Conservation (phyloP, 1,139 yeast species). For the Taphrina communis region DNA sequence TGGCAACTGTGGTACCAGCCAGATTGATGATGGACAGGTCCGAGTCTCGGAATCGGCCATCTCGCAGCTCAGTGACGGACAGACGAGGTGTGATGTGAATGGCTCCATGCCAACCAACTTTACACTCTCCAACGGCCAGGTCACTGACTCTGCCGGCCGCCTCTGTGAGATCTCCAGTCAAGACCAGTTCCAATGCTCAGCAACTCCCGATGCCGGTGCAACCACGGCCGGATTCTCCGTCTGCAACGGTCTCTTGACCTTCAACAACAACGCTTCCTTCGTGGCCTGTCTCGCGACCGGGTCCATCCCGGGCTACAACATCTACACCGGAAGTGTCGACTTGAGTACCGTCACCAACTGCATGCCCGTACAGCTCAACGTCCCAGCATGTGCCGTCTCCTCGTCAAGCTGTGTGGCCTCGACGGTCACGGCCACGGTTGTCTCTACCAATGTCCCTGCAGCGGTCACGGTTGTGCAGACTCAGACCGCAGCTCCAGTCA, state of each 20-base stretch:
- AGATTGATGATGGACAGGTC: conserved; percentile 29
- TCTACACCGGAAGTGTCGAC: conserved; percentile 21
- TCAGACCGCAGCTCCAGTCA: conserved; percentile 11
- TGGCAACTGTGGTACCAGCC: conserved; percentile 14
- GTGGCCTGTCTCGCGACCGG: conserved; percentile 34
- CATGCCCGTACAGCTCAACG: conserved; percentile 17
- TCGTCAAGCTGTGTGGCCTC: conserved; percentile 25
- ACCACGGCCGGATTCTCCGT: conserved; percentile 27
- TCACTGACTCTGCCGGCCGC: conserved; percentile 37
- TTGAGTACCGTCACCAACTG: conserved; percentile 26
- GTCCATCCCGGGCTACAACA: conserved; percentile 23
- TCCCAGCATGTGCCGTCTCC: conserved; percentile 10
- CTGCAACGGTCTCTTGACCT: conserved; percentile 27
- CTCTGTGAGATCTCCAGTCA: conserved; percentile 32
- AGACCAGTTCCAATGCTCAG: conserved; percentile 32
- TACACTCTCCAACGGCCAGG: conserved; percentile 29
- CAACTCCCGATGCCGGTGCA: conserved; percentile 11
- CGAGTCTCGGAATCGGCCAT: conserved; percentile 4
- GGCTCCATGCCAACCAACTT: conserved; percentile 15
- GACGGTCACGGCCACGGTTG: conserved; percentile 15
- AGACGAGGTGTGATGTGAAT: conserved; percentile 28
- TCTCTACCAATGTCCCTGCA: conserved; percentile 58
- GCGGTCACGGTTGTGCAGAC: conserved; percentile 45
- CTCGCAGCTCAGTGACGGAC: conserved; percentile 34
- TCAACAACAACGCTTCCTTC: conserved; percentile 22